Conservation (phyloP, 345 rosid species). For the Sisymbrium altissimum region DNA sequence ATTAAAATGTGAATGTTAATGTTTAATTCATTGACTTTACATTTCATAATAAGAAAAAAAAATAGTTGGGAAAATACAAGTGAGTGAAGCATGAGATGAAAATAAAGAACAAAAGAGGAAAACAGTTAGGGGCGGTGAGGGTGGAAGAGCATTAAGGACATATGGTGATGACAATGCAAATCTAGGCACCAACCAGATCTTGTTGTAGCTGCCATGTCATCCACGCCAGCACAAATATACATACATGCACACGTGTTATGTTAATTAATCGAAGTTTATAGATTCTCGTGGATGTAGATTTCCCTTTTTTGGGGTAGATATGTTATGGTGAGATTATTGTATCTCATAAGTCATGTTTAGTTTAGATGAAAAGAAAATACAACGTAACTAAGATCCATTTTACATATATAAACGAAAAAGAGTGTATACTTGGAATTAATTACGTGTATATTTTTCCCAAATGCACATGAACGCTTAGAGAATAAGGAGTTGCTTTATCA, state of each 20-base stretch:
- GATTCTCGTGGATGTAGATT: slow-evolving; percentile 23
- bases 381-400: neutral
- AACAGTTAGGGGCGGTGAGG: slow-evolving; percentile 30
- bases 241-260: slow-evolving; percentile 28
- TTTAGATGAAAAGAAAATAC: neutral
- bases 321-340: slow-evolving; percentile 3
- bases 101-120: slow-evolving; percentile 16
- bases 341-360: neutral
- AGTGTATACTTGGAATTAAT: slow-evolving; percentile 10
- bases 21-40: neutral
- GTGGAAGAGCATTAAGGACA: slow-evolving; percentile 32
- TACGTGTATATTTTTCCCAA: slow-evolving; percentile 17
- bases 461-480: slow-evolving; percentile 26
- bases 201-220: slow-evolving; percentile 17
- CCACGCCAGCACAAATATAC: neutral
- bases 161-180: slow-evolving; percentile 25
- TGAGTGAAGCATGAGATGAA: slow-evolving; percentile 29
- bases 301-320: slow-evolving; percentile 2
- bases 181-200: slow-evolving; percentile 32
- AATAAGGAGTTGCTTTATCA: slow-evolving; percentile 22
- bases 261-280: slow-evolving; percentile 4
- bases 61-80: slow-evolving; percentile 15
- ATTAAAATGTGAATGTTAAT: neutral
- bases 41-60: neutral
- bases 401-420: neutral